A percentile compares a stretch with the other conserved stretches of the same genome.
These are phyloP conservation scores for Pestalotiopsis sp. DNA, from an alignment of 2,329 filamentous ascomycete species.

Conservation along the genomic window DNA sequence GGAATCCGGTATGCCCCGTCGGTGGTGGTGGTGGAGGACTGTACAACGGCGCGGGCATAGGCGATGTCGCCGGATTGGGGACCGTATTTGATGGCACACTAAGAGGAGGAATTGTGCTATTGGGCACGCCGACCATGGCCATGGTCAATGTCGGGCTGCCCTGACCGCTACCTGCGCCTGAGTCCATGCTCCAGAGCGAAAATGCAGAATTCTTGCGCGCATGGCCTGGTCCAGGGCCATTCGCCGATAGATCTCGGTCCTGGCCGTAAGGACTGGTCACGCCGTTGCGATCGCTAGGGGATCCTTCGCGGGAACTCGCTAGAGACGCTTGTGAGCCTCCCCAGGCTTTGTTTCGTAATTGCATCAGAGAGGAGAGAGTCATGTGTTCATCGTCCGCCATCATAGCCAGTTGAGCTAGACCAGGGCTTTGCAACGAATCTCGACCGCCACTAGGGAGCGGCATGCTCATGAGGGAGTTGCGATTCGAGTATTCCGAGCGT, in stretches of 20 bases:
- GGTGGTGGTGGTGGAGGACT: conserved; percentile 22
- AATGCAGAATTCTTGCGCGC: conserved; percentile 50
- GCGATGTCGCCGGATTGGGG: conserved; percentile 9
- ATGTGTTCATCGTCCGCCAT: conserved; percentile 69
- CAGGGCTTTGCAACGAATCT: conserved; percentile 63
- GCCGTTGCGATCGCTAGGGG: conserved; percentile 40
- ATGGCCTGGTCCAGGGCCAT: conserved; percentile 29
- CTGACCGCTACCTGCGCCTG: conserved; percentile 44
- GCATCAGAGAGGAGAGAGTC: conserved; percentile 70
- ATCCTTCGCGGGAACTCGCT: conserved; percentile 50
- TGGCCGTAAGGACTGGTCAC: conserved; percentile 43
- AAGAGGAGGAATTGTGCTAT: conserved; percentile 19
- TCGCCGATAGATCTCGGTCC: conserved; percentile 16
- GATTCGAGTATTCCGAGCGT: conserved; percentile 90
- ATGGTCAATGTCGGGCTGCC: conserved; percentile 54
- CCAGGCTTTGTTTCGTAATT: conserved; percentile 74
- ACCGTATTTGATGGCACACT: conserved; percentile 21
- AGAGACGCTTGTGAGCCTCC: conserved; percentile 78
- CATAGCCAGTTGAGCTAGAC: conserved; percentile 74
- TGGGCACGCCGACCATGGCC: conserved; percentile 32
- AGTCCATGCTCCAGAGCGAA: conserved; percentile 48
- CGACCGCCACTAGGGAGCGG: conserved; percentile 52
- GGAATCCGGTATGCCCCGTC: conserved; percentile 18
- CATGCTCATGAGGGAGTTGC: conserved; percentile 84
- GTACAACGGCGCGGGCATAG: conserved; percentile 21